Evolutionary conservation across 1,284 basidiomycete species (phyloP).

Genomic region (Ustilago vetiveriae): DNA sequence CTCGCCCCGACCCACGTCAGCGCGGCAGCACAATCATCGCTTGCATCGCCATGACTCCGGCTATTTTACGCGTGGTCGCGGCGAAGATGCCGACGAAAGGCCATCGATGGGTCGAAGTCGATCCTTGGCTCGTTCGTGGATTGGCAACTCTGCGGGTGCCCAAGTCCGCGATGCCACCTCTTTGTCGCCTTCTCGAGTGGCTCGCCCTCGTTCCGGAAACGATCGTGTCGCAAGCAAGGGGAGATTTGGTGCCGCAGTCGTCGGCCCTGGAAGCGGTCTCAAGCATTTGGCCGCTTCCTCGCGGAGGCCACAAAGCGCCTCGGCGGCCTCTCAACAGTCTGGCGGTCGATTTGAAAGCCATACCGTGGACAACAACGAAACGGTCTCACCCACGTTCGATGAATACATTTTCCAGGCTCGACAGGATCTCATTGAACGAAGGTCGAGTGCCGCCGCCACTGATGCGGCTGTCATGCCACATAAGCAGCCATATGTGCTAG

Average conservation of each 20-base stretch:
- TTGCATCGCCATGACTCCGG: constrained; percentile 4
- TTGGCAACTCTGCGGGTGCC: neutral
- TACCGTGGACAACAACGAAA: neutral
- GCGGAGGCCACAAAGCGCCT: constrained; percentile 21
- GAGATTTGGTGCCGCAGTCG: constrained; percentile 1
- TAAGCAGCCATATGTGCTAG: neutral
- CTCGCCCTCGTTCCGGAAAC: constrained; percentile 7
- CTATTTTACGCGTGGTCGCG: constrained; percentile 1
- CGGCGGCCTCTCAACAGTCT: neutral
- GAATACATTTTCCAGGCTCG: constrained; percentile 26
- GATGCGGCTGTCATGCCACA: too few relatives aligned
- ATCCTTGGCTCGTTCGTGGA: constrained; percentile 14
- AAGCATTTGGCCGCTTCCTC: neutral
- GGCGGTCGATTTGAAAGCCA: neutral
- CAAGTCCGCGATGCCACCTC: neutral
- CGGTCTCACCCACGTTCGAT: constrained; percentile 22
- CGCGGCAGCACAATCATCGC: constrained; percentile 9
- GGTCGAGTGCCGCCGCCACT: neutral
- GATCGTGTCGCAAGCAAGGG: neutral
- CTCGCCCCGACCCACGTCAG: constrained; percentile 2
- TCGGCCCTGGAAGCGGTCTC: constrained; percentile 5
- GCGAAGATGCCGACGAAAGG: neutral
- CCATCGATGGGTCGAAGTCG: constrained; percentile 3
- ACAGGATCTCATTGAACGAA: constrained; percentile 2
- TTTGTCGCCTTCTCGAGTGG: neutral